Evolutionary conservation across 2,329 filamentous ascomycete genomes (phyloP), one percentile per base, ranked within the genome.

Genomic region (Fusarium sp.): DNA sequence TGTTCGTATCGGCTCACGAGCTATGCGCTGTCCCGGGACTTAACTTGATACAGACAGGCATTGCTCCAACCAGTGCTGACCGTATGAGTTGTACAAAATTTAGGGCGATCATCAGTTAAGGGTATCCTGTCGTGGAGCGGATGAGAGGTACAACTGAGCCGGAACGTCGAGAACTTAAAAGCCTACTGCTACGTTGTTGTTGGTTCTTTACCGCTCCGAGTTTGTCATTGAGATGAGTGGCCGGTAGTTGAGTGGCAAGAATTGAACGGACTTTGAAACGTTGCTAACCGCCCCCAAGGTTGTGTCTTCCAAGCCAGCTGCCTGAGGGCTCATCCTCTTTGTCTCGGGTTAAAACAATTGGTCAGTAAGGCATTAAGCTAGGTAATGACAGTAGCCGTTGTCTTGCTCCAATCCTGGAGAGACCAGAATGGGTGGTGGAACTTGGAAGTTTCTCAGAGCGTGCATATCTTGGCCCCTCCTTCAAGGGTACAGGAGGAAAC

Each of bases 291-390:
- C 36, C 39, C 50, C 50, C 51, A 62, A 42, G 41, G 28, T 36
- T 47, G 50, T 50, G 22, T 53, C 45, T 44, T 36, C 20, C 45
- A 36, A 39, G 38, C 24, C 45, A 56, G 64, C 45, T 28, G 26
- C 55, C 36, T 61, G 38, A n/a, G 59, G 44, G 44, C 58, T 48
- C 48, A 47, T 53, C 33, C 61, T 73, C 70, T 64, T 67, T 77
- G 75, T 77, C 74, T 75, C 68, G 61, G 56, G 50, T 70, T 69
- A 60, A 65, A 41, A 65, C 59, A 55, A 59, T 59, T 63, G 50
- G 42, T 56, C 47, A 62, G 28, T 56, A n/a, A 50, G 61, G 44
- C 42, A 50, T 36, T 44, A 60, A 72, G 33, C 47, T 51, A 72
- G 33, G 30, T 51, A 35, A 51, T 51, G 48, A 51, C 18, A 35